Conservation (phyloP, 1,284 basidiomycete genomes). For the Irpex sp. region DNA sequence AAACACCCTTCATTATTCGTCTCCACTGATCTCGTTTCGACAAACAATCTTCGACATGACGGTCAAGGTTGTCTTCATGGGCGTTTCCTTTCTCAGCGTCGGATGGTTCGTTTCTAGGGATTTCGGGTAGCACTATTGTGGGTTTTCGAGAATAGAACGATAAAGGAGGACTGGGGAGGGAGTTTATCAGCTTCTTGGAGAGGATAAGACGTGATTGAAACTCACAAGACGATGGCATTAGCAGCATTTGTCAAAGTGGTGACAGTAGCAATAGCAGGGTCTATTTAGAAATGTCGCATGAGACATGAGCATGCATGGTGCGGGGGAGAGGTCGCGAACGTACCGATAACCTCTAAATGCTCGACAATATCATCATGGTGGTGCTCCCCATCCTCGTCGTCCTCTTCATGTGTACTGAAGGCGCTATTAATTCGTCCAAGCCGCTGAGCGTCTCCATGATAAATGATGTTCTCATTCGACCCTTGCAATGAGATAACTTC, state of each 20-base stretch:
- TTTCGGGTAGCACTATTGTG: slow-evolving; percentile 50
- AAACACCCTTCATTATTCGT: slow-evolving; percentile 66
- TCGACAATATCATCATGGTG: slow-evolving; percentile 75
- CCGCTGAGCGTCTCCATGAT: slow-evolving; percentile 22
- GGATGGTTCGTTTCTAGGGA: slow-evolving; percentile 14
- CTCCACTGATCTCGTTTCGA: slow-evolving; percentile 60
- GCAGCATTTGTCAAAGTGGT: slow-evolving; percentile 75
- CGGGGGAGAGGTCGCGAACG: slow-evolving; percentile 9
- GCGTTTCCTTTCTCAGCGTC: slow-evolving; percentile 32
- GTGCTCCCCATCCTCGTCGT: slow-evolving; percentile 29
- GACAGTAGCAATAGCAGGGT: slow-evolving; percentile 70
- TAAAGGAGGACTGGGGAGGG: slow-evolving; percentile 52
- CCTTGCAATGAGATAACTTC: slow-evolving; percentile 27
- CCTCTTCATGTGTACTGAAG: slow-evolving; percentile 33
- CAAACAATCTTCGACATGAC: slow-evolving; percentile 79
- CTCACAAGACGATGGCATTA: slow-evolving; percentile 69
- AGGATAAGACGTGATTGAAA: not conserved
- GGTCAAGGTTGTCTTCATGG: slow-evolving; percentile 63
- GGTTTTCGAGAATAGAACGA: slow-evolving; percentile 69
- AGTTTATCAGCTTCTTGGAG: slow-evolving; percentile 4
- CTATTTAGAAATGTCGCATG: slow-evolving; percentile 29
- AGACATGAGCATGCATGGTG: not conserved
- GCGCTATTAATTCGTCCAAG: slow-evolving; percentile 42
- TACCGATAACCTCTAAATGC: slow-evolving; percentile 75
- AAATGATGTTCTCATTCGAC: slow-evolving; percentile 28